These are phyloP conservation scores for Magnolia changhungtana DNA, from an alignment of 164 flowering plant species.

Conservation along the genomic window DNA sequence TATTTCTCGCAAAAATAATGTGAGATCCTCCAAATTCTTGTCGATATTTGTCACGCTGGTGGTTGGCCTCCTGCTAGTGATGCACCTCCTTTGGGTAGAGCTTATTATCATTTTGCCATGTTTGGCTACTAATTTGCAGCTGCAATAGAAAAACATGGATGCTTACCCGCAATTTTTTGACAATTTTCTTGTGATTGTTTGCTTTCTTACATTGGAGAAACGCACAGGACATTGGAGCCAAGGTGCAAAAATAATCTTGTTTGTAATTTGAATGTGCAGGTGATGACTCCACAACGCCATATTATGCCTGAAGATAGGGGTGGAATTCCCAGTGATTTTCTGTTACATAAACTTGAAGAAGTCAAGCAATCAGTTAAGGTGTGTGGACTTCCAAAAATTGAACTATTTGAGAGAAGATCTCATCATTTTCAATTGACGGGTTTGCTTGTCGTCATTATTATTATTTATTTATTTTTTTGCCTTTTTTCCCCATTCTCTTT, in stretches of 20 bases:
- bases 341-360: constrained; percentile 72
- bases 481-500: no score
- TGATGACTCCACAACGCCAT: constrained; percentile 36
- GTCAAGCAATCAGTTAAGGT: constrained; percentile 76
- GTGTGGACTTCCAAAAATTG: neutral
- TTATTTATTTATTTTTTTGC: no score
- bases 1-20: no score
- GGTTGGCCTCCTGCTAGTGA: no score
- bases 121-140: no score
- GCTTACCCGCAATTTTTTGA: neutral
- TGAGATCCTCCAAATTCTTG: no score
- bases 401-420: neutral
- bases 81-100: no score
- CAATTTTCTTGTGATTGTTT: neutral
- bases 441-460: neutral
- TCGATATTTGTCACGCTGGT: no score
- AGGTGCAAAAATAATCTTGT: neutral
- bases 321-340: constrained; percentile 37
- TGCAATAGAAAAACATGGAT: neutral
- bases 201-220: neutral
- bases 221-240: neutral
- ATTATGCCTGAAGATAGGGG: constrained; percentile 37
- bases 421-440: neutral
- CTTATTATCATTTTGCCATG: no score
- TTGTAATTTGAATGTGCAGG: constrained; percentile 21